A percentile compares a stretch with the other conserved stretches of the same genome.
phyloP scores from a whole-genome alignment of 1,139 yeast species.

The Tardiomyces digboiensis region DNA sequence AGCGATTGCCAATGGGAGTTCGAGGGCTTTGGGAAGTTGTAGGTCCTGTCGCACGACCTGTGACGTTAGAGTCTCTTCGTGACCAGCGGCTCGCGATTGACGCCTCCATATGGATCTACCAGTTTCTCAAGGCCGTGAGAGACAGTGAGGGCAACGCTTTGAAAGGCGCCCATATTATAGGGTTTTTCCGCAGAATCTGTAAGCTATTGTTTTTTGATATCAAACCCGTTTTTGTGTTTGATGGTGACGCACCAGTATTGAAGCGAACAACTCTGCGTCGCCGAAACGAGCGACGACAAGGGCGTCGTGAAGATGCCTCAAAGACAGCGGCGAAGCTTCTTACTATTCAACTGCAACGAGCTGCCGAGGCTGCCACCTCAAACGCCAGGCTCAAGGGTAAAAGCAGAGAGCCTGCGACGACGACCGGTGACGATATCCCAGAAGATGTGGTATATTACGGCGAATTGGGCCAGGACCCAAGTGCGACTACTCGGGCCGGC shows the following conservation, averaged over 20 bases:
- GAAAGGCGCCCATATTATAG: conserved; percentile 79
- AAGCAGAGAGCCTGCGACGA: conserved; percentile 8
- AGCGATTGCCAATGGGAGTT: conserved; percentile 98
- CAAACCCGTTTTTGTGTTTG: conserved; percentile 90
- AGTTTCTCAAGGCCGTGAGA: conserved; percentile 89
- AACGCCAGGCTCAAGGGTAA: conserved; percentile 3
- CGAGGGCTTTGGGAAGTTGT: conserved; percentile 90
- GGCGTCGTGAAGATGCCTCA: conserved; percentile 58
- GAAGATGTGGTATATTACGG: conserved; percentile 20
- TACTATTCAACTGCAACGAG: conserved; percentile 67
- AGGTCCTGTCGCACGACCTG: conserved; percentile 88
- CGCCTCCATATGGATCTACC: conserved; percentile 98
- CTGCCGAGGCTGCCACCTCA: conserved; percentile 25
- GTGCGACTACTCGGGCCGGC: not conserved
- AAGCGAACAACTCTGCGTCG: conserved; percentile 67
- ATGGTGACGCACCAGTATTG: conserved; percentile 90
- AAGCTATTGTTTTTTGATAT: conserved; percentile 85
- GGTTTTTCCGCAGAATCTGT: conserved; percentile 90
- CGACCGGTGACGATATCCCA: conserved; percentile 8
- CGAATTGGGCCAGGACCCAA: conserved; percentile 13
- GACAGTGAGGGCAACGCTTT: conserved; percentile 76
- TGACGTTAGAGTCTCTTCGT: conserved; percentile 69
- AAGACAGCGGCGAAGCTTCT: conserved; percentile 74
- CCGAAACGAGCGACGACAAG: conserved; percentile 66
- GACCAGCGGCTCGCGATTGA: conserved; percentile 84